Base-by-base conservation (phyloP, 1,139 yeast genomes). In the Kurtzmaniella quercitrusa region DNA sequence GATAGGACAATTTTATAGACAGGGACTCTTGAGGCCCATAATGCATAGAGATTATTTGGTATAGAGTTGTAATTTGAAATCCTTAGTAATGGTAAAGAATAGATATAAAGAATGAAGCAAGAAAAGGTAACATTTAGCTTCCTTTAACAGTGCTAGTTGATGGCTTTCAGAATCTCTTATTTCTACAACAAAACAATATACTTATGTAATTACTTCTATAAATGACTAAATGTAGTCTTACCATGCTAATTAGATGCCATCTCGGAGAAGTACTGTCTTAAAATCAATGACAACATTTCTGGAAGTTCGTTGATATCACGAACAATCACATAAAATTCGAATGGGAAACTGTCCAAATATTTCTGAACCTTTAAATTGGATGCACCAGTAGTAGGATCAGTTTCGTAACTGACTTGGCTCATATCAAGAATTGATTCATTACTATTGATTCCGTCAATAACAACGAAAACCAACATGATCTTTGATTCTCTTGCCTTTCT, bases 261-360 rank as follows among this genome's bases (percentile, higher is more conserved):
- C 58, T 89, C 95, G 1, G 90, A 73, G 63, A 93, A 94, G 66
- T 88, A 94, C 62, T 94, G 98, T 57, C 98, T 81, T 51, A 94
- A 73, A 49, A 94, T 91, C 55, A 86, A 73, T 2, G 97, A 82
- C 50, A 94, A 75, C 84, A 94, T 90, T 56, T 85, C 89, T 17
- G 99, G 98, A 42, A 94, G 75, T 65, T 93, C 98, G 39, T 77
- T 75, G 50, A 94, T 87, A 58, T 93, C 83, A 56, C 88, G 82
- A 34, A 94, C 97, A 54, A 94, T 93, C 48, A 93, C 96, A 57
- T 91, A 94, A 62, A 86, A 93, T 59, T 94, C 98, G 65, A 94
- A 94, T 54, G 98, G 98, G 81, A 94, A 94, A 21, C 87, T 79
- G 54, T 93, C 97, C 65, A 94, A 75, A 56, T 94, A 94, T 55